Base-by-base conservation (phyloP, 2,329 filamentous ascomycete species). In the Graphiopsis chlorocephala region DNA sequence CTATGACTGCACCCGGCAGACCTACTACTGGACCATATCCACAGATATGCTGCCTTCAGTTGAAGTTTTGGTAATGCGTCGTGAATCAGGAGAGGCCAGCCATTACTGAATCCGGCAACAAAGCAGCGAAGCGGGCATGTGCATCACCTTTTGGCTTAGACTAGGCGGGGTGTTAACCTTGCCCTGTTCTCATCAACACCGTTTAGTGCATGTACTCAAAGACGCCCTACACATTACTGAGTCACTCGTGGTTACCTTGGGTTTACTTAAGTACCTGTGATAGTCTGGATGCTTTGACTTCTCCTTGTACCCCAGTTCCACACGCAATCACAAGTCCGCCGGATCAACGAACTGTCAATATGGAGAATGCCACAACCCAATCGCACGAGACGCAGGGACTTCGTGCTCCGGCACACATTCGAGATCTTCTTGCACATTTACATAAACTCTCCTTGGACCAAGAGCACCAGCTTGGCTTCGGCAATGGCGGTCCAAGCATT, bases 91-190 rank as follows among this genome's bases (percentile, higher is more conserved):
- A 20, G n/a, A 20, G 50, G 17, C 20, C 25, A 20, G 50, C 26
- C 7, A 31, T 29, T 20, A 28, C 50, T 31, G 26, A 53, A 53
- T 53, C 8, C 26, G 26, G 50, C 17, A 53, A 53, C 29, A 53
- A 53, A 53, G 50, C 50, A 53, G 50, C 50, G 50, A 53, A 20
- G 50, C 50, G 50, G 50, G 29, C 38, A 45, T 45, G 38, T 45
- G 38, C 38, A 45, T 10, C n/a, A 20, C 7, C n/a, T 8, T 45
- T 10, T 42, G 17, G 35, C 38, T 45, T 45, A 20, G 35, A n/a
- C 17, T 17, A 42, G 35, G 38, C n/a, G 38, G n/a, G 38, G 38
- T 20, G 38, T 45, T 10, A 23, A 20, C 38, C 38, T 45, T 45
- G 17, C 10, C 38, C 17, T 1, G n/a, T 45, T 45, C 11, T 12